Evolutionary conservation across 148 eudicot species (phyloP), one percentile per base, ranked within the genome.

Genomic region (Camellia japonica): DNA sequence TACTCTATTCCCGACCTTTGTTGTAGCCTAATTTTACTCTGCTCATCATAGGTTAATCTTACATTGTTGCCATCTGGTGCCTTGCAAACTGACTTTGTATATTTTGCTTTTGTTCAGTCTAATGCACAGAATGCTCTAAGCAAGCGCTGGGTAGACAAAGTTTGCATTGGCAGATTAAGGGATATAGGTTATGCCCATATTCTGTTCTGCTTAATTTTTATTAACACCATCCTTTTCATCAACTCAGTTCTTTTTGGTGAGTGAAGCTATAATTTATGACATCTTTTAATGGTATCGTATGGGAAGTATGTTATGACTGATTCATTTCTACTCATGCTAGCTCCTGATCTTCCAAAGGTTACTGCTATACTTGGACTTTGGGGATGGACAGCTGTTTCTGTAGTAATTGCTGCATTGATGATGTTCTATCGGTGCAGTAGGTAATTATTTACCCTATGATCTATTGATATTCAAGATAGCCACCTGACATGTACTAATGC

Each of bases 361-460:
- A 94, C 97, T 80, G 97, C 97, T 76, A 84, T 82, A 78, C 80
- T 94, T 77, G 98, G 90, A 73, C 91, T 94, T 84, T 92, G 98
- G 98, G 97, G 93, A 56, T 94, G 98, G 98, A 85, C 87, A 23
- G 90, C 84, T 78, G 92, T 93, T 79, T 88, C 95, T 71, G 47
- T 92, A 9, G 89, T 87, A 76, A 71, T 88, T 85, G 88, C 81
- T 82, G 85, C 93, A 30, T 81, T 94, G 79, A 66, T 94, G 71
- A 91, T 92, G 98, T 84, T 94, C 51, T 79, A 81, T 69, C 97
- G 84, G 20, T 91, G 94, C 84, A 90, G 95, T 82, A 94, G 98
- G 98, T 94, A 90, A 43, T 43, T 63, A 72, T 78, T 72, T 83
- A 41, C 75, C 73, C 68, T 79, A 13, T 67, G 54, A 47, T 13